These are phyloP conservation scores for Lactarius psammicola DNA, from an alignment of 768 basidiomycete species.

Conservation along the genomic window DNA sequence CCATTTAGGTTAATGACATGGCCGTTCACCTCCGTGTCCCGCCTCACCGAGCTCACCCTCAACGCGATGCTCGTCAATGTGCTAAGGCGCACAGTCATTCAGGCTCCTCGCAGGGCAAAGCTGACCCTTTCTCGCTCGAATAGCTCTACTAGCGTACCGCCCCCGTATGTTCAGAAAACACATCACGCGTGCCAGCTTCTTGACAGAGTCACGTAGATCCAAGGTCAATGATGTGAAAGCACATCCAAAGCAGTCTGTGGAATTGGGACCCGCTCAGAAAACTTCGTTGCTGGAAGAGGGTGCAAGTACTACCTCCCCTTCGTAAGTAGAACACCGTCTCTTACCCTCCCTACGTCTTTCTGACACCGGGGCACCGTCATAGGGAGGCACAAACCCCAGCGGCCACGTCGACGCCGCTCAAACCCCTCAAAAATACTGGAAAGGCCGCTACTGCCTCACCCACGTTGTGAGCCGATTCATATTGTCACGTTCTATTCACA, in stretches of 20 bases:
- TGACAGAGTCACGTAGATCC: background rate
- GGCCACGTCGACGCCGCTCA: background rate
- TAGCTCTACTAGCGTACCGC: background rate
- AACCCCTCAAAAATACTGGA: background rate
- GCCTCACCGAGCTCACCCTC: background rate
- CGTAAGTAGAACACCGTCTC: background rate
- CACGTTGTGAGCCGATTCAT: background rate
- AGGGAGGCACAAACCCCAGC: background rate
- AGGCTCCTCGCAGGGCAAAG: background rate
- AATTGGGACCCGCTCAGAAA: background rate
- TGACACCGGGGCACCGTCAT: background rate
- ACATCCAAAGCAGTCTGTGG: background rate
- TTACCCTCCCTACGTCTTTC: background rate
- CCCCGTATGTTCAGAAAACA: conserved; percentile 11
- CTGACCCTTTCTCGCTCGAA: background rate
- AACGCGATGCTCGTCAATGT: conserved; percentile 11
- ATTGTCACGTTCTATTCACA: too few species aligned
- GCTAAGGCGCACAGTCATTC: conserved; percentile 10
- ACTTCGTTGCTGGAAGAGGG: background rate
- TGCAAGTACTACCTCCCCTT: background rate
- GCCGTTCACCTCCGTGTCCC: background rate
- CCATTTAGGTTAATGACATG: too few species aligned
- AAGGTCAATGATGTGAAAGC: background rate
- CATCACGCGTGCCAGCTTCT: conserved; percentile 5
- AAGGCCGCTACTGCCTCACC: background rate